A percentile compares a stretch with the other conserved stretches of the same genome.
phyloP scores from a whole-genome alignment of 2,329 filamentous ascomycete species.

The Claviceps purpurea region DNA sequence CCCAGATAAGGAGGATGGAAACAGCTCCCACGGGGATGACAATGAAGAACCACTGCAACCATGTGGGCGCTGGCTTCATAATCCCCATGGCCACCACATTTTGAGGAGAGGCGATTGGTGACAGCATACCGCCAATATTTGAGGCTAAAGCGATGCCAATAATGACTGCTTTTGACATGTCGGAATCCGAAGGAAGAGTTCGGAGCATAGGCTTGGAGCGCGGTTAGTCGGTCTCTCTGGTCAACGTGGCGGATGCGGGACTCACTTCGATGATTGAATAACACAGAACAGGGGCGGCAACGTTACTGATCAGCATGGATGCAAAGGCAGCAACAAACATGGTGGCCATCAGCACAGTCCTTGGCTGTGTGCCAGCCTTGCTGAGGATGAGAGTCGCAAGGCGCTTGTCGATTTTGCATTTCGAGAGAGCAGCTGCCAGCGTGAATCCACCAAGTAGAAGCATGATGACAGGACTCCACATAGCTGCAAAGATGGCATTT shows the following conservation, averaged over 20 bases:
- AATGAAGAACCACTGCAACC: slow-evolving; percentile 96
- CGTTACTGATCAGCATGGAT: slow-evolving; percentile 98
- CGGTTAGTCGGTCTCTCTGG: neutral
- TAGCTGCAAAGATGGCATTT: slow-evolving; percentile 75
- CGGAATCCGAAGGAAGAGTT: slow-evolving; percentile 77
- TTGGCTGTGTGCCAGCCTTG: slow-evolving; percentile 84
- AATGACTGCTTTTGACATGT: slow-evolving; percentile 90
- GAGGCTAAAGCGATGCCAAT: slow-evolving; percentile 89
- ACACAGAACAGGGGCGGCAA: slow-evolving; percentile 90
- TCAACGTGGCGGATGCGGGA: neutral
- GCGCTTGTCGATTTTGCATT: slow-evolving; percentile 95
- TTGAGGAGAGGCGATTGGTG: slow-evolving; percentile 91
- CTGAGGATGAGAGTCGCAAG: slow-evolving; percentile 93
- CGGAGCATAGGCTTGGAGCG: slow-evolving; percentile 66
- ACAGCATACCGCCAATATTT: slow-evolving; percentile 92
- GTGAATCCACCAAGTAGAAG: slow-evolving; percentile 91
- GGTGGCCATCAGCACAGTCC: slow-evolving; percentile 84
- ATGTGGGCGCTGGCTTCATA: slow-evolving; percentile 83
- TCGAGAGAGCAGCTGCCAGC: slow-evolving; percentile 84
- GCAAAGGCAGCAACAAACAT: slow-evolving; percentile 98
- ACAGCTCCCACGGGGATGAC: slow-evolving; percentile 85
- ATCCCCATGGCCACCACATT: slow-evolving; percentile 95
- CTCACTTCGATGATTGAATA: slow-evolving; percentile 89
- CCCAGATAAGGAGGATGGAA: slow-evolving; percentile 79
- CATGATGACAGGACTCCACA: slow-evolving; percentile 99